phyloP scores from a whole-genome alignment of 257 asterid genomes.

The Forsythia suspensa region DNA sequence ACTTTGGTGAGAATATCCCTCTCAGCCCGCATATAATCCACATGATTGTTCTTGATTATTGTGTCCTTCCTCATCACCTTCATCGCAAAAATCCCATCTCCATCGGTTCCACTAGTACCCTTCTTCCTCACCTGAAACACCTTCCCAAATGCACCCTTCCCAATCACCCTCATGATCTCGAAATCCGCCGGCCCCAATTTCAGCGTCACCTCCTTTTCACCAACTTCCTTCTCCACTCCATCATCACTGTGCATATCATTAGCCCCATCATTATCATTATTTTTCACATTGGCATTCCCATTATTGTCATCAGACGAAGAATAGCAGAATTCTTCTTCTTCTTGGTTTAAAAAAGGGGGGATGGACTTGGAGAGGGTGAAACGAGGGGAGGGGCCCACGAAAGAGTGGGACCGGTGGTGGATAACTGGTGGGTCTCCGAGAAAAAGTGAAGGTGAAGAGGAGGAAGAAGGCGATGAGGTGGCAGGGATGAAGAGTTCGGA shows the following conservation, averaged over 20 bases:
- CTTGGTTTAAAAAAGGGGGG: slow-evolving; percentile 32
- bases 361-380: slow-evolving; percentile 67
- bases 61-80: slow-evolving; percentile 90
- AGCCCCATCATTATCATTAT: background rate
- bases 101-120: slow-evolving; percentile 36
- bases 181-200: slow-evolving; percentile 78
- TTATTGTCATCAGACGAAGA: slow-evolving; percentile 58
- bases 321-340: slow-evolving; percentile 44
- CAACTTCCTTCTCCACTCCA: slow-evolving; percentile 21
- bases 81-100: slow-evolving; percentile 87
- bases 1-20: slow-evolving; percentile 93
- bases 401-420: slow-evolving; percentile 81
- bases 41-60: slow-evolving; percentile 87
- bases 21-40: slow-evolving; percentile 90
- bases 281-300: slow-evolving; percentile 2
- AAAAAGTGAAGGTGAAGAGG: slow-evolving; percentile 49
- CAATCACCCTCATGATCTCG: slow-evolving; percentile 83
- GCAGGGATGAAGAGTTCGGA: slow-evolving; percentile 71
- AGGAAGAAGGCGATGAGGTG: slow-evolving; percentile 51
- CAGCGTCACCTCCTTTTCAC: slow-evolving; percentile 17
- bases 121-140: slow-evolving; percentile 86
- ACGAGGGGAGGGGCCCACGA: slow-evolving; percentile 90
- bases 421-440: slow-evolving; percentile 72
- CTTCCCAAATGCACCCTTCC: slow-evolving; percentile 94
- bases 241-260: slow-evolving; percentile 15